Conservation (phyloP, 2,329 filamentous ascomycete genomes). For the Trematosphaeria pertusa region DNA sequence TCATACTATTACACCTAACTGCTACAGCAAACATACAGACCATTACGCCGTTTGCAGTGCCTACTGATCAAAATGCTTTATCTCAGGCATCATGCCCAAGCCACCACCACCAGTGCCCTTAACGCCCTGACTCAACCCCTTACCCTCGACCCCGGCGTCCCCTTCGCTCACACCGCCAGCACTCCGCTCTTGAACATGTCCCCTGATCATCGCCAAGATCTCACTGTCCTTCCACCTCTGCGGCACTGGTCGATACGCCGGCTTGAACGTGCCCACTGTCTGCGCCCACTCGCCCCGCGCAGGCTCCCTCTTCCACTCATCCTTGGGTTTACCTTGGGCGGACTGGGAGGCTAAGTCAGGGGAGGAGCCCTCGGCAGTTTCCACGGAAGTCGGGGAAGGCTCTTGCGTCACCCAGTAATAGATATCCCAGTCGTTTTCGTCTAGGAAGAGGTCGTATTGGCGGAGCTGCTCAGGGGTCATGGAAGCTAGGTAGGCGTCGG, state of each 20-base stretch:
- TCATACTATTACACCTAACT: no score
- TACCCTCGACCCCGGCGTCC: slow-evolving; percentile 41
- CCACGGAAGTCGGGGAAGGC: slow-evolving; percentile 64
- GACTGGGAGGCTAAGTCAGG: slow-evolving; percentile 51
- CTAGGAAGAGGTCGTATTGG: slow-evolving; percentile 90
- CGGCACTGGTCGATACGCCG: slow-evolving; percentile 90
- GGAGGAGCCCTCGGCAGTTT: slow-evolving; percentile 62
- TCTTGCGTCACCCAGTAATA: slow-evolving; percentile 99
- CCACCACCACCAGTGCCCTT: slow-evolving; percentile 48
- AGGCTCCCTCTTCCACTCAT: slow-evolving; percentile 59
- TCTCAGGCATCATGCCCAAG: slow-evolving; percentile 59
- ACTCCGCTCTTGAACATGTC: slow-evolving; percentile 78
- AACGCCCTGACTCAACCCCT: slow-evolving; percentile 40
- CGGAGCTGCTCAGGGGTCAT: slow-evolving; percentile 78
- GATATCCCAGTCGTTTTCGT: slow-evolving; percentile 99
- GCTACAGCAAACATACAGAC: no score
- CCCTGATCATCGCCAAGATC: slow-evolving; percentile 76
- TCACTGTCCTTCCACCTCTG: slow-evolving; percentile 83
- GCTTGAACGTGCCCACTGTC: slow-evolving; percentile 92
- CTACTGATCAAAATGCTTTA: slow-evolving; percentile 55
- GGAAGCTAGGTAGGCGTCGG: slow-evolving; percentile 73
- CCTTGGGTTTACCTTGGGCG: slow-evolving; percentile 55
- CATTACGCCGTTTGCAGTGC: no score
- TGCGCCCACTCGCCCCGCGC: slow-evolving; percentile 90
- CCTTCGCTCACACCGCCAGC: slow-evolving; percentile 62